Base-by-base conservation (phyloP, 1,139 yeast genomes). In the Candida labiduridarum region DNA sequence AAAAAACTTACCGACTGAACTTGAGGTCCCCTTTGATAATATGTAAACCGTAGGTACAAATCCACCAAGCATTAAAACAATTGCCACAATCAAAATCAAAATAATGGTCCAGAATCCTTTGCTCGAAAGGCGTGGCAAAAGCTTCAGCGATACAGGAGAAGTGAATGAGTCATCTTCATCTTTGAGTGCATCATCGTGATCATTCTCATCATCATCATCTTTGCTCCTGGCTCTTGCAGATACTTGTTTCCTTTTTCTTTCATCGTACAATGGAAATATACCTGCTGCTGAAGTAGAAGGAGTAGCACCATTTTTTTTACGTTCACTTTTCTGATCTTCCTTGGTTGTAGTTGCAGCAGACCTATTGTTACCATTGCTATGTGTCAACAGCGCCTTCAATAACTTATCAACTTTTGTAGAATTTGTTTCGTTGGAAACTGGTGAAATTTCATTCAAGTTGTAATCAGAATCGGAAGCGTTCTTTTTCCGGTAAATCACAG, bases 31-130 rank as follows among this genome's bases (percentile, higher is more conserved):
- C 9, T 52, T 50, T 1, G 64, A 52, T 41, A 67, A 55, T 15
- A 61, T 51, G 4, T 62, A 55, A 4, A 59, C 50, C 1, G 61
- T 53, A 3, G 72, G 68, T 27, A 65, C 49, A 44, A 65, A 64
- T 1, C 60, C 61, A 9, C 59, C 56, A 16, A 64, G 44, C 8
- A 61, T 46, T n/a, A 64, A 8, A 7, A 59, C 6, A 9, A 63
- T 46, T 2, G 59, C 10, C 15, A 53, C 44, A 11, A 55, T 35
- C 22, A 65, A 48, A 11, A 47, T 29, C 2, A 33, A 19, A 34
- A 47, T 34, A 22, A 43, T 19, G 3, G 36, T 12, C 34, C 29
- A 38, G 14, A 41, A 41, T 14, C 39, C 16, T 14, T 27, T 45
- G n/a, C 27, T 42, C 4, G 45, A 22, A 25, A 43, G 16, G n/a